Evolutionary conservation across 805 yeast species (phyloP), one percentile per base, ranked within the genome.

Genomic region (Saturnispora galanensis): DNA sequence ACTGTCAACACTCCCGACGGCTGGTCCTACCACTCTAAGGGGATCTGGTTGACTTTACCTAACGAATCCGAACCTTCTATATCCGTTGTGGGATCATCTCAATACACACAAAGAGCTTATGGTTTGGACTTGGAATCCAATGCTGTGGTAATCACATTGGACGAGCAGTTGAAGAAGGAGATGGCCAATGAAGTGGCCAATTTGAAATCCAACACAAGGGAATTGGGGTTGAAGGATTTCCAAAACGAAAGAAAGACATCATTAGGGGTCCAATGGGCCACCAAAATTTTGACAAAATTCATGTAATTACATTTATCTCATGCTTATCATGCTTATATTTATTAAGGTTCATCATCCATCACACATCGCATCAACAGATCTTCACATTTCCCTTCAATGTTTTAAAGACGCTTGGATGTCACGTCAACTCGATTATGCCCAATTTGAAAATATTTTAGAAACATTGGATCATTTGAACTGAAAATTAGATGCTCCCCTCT

Each of bases 11-110:
- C 83, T 7, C 74, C 79, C 0, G 73, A 69, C 28, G 98, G 98
- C 1, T 90, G 98, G 97, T 85, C 97, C 0, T 93, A 93, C 61
- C 98, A 93, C 58, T 97, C 98, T 11, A 93, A 93, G 59, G 98
- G 98, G 1, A 66, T 90, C 4, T 93, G 97, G 97, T 64, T 85
- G 0, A 69, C 76, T 8, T 67, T 69, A 10, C 83, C 87, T 0
- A 69, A 64, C 2, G 82, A 77, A 38, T 50, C 53, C 0, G 56
- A 58, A 10, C 96, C 97, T 1, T 71, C 81, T 15, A 64, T 86
- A 10, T 85, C 96, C 0, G 77, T 89, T 6, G 72, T 93, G 41
- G 98, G 98, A 0, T 85, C 96, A 1, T 87, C 97, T 0, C 93
- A 93, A 60, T 93, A 88, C 62, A 93, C 98, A 0, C 76, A 82